Conservation (phyloP, 768 basidiomycete species). For the Agaricus subrufescens region DNA sequence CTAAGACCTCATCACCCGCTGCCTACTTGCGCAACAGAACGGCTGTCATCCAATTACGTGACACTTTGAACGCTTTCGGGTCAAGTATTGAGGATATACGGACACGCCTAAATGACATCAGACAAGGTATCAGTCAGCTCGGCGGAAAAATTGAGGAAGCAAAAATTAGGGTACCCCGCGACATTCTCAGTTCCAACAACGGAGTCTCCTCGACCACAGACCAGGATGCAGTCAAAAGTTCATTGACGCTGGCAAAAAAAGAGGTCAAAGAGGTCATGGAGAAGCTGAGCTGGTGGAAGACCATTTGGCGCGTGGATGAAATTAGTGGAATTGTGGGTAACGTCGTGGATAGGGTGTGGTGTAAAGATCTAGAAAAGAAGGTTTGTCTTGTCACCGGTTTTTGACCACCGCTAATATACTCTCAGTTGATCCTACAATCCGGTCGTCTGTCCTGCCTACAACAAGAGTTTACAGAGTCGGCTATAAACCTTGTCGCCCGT, state of each 20-base stretch:
- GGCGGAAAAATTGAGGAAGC: conserved; percentile 33
- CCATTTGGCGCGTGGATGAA: conserved; percentile 43
- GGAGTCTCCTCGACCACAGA: conserved; percentile 1
- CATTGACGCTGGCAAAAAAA: conserved; percentile 30
- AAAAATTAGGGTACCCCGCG: conserved; percentile 27
- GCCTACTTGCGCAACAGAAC: conserved; percentile 29
- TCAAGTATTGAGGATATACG: conserved; percentile 24
- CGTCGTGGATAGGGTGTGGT: conserved; percentile 37
- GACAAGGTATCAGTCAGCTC: conserved; percentile 30
- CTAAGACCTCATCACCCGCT: conserved; percentile 7
- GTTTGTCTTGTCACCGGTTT: conserved; percentile 22
- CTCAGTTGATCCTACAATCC: conserved; percentile 59
- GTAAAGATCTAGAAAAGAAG: conserved; percentile 45
- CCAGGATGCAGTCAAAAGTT: conserved; percentile 25
- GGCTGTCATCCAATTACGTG: conserved; percentile 32
- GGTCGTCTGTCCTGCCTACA: conserved; percentile 53
- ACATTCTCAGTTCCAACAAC: conserved; percentile 26
- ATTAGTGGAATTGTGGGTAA: conserved; percentile 31
- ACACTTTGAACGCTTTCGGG: conserved; percentile 34
- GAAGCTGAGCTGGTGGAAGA: conserved; percentile 41
- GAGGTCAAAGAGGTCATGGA: conserved; percentile 36
- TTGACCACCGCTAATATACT: not conserved
- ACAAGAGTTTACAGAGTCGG: conserved; percentile 33
- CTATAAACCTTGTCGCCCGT: conserved; percentile 25
- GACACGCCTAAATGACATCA: conserved; percentile 30